phyloP scores from a whole-genome alignment of 495 filamentous ascomycete species.

The Arthonia radiata region DNA sequence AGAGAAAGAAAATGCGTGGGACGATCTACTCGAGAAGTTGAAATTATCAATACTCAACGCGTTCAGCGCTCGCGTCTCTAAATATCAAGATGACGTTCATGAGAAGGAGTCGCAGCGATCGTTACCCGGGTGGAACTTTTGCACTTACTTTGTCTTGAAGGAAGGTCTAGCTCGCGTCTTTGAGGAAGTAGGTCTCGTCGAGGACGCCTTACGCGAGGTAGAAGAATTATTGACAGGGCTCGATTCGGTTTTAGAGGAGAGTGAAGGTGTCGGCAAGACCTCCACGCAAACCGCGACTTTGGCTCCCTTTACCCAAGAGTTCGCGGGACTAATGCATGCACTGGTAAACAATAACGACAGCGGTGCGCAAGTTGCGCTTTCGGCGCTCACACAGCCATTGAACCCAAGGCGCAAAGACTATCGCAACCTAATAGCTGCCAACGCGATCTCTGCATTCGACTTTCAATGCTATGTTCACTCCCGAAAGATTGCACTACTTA shows the following conservation, averaged over 20 bases:
- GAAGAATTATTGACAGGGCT: slow-evolving; percentile 76
- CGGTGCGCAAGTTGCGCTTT: slow-evolving; percentile 9
- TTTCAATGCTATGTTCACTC: slow-evolving; percentile 89
- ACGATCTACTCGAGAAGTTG: slow-evolving; percentile 64
- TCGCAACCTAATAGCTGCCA: slow-evolving; percentile 79
- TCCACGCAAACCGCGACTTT: too few species aligned
- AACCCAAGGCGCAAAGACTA: slow-evolving; percentile 57
- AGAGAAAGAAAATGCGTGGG: slow-evolving; percentile 47
- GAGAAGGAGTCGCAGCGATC: slow-evolving; percentile 75
- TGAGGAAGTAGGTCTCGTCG: slow-evolving; percentile 85
- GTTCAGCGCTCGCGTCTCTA: slow-evolving; percentile 71
- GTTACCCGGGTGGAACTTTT: slow-evolving; percentile 95
- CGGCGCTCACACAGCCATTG: slow-evolving; percentile 28
- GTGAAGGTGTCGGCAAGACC: too few species aligned
- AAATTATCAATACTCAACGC: slow-evolving; percentile 69
- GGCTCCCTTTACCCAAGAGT: too few species aligned
- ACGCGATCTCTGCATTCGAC: slow-evolving; percentile 91
- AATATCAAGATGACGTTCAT: slow-evolving; percentile 92
- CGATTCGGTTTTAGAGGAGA: slow-evolving; percentile 58
- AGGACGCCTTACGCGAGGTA: slow-evolving; percentile 80
- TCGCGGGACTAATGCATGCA: slow-evolving; percentile 11
- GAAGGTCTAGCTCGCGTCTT: slow-evolving; percentile 84
- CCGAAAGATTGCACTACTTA: slow-evolving; percentile 58
- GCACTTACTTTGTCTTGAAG: slow-evolving; percentile 93
- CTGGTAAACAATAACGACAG: neutral